These are phyloP conservation scores for Colletotrichum echinochloae DNA, from an alignment of 2,329 filamentous ascomycete species.

Conservation along the genomic window DNA sequence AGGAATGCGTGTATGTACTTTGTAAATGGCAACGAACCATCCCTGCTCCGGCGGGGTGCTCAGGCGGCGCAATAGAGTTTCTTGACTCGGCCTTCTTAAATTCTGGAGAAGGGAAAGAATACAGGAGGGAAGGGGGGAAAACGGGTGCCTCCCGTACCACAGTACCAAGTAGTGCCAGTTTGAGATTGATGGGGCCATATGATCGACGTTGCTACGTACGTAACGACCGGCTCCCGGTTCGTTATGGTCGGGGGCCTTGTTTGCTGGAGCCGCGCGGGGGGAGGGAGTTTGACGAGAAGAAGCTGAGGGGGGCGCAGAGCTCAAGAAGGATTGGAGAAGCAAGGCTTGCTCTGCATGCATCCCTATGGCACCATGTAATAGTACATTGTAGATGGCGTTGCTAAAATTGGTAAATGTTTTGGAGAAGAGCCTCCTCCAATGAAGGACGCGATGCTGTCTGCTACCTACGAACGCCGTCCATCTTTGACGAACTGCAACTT, in stretches of 20 bases:
- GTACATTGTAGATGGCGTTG: background rate
- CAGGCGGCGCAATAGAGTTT: background rate
- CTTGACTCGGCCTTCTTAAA: conserved; percentile 12
- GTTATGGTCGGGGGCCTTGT: background rate
- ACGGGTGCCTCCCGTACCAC: too few relatives aligned
- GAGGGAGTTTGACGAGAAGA: too few relatives aligned
- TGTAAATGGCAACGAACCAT: background rate
- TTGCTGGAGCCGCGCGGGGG: too few relatives aligned
- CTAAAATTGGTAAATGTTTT: background rate
- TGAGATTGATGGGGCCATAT: conserved; percentile 4
- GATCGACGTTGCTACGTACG: conserved; percentile 9
- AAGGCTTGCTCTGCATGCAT: background rate
- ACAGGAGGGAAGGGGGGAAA: too few relatives aligned
- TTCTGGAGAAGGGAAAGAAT: conserved; percentile 21
- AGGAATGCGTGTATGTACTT: background rate
- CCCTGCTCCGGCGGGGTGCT: background rate
- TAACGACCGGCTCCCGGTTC: background rate
- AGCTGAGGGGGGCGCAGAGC: too few relatives aligned
- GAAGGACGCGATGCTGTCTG: too few relatives aligned
- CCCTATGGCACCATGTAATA: background rate
- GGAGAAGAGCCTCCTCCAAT: too few relatives aligned
- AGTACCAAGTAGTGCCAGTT: conserved; percentile 2
- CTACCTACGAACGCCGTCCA: too few relatives aligned
- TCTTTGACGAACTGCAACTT: too few relatives aligned
- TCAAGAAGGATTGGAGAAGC: too few relatives aligned